A percentile compares a stretch with the other conserved stretches of the same genome.
phyloP scores from a whole-genome alignment of 1,284 basidiomycete genomes.

The Serendipita sp. region DNA sequence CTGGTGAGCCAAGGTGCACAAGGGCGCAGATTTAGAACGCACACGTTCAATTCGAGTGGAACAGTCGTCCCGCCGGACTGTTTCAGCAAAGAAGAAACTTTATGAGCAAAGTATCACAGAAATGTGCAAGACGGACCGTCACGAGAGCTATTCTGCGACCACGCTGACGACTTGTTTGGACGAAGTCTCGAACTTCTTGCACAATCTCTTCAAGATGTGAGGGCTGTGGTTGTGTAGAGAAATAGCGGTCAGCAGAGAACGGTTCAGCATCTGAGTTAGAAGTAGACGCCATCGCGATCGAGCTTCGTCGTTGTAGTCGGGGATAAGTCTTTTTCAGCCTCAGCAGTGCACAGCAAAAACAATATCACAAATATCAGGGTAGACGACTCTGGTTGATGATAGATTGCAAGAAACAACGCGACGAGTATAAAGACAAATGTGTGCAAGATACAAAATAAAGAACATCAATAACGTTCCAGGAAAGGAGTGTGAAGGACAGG shows the following conservation, averaged over 20 bases:
- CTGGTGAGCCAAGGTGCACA: background rate
- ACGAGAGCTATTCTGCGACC: slow-evolving; percentile 80
- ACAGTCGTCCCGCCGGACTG: slow-evolving; percentile 94
- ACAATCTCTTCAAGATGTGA: slow-evolving; percentile 52
- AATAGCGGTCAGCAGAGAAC: slow-evolving; percentile 80
- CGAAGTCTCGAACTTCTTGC: slow-evolving; percentile 49
- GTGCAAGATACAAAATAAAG: background rate
- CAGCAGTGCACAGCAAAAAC: background rate
- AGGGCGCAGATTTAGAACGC: slow-evolving; percentile 26
- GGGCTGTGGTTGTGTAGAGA: slow-evolving; percentile 69
- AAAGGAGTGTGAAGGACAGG: background rate
- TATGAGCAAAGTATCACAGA: slow-evolving; percentile 9
- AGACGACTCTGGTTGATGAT: background rate
- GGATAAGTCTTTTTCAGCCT: too few relatives aligned
- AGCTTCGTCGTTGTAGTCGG: too few relatives aligned
- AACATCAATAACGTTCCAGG: background rate
- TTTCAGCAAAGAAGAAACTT: slow-evolving; percentile 6
- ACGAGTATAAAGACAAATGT: background rate
- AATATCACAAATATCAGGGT: background rate
- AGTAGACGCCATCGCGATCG: background rate
- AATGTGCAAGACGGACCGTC: slow-evolving; percentile 48
- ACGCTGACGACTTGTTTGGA: slow-evolving; percentile 47
- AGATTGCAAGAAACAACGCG: background rate
- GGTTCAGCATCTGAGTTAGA: background rate
- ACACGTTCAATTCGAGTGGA: slow-evolving; percentile 92